These are phyloP conservation scores for Dioscorea alata DNA, from an alignment of 106 monocot species.

Conservation along the genomic window DNA sequence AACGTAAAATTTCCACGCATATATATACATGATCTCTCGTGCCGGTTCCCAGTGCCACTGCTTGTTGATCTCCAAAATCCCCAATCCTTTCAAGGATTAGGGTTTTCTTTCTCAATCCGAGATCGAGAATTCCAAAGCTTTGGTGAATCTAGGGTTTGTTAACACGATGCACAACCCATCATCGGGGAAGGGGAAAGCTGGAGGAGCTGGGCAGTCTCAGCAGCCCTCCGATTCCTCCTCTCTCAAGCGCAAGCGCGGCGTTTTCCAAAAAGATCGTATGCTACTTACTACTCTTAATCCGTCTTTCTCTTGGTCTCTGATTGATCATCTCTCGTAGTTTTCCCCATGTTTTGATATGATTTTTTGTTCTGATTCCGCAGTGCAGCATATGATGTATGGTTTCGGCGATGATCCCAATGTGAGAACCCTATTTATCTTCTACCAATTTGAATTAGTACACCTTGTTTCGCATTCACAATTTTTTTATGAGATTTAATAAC, in stretches of 20 bases:
- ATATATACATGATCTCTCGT: too few relatives aligned
- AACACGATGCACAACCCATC: background rate
- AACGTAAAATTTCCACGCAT: too few relatives aligned
- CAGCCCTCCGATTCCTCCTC: conserved; percentile 59
- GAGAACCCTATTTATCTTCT: conserved; percentile 11
- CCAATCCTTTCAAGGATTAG: too few relatives aligned
- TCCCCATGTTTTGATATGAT: background rate
- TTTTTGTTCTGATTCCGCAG: conserved; percentile 26
- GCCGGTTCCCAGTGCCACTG: too few relatives aligned
- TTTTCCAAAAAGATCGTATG: conserved; percentile 94
- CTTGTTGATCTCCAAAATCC: too few relatives aligned
- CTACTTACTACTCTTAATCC: background rate
- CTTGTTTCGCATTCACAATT: too few relatives aligned
- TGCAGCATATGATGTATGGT: conserved; percentile 98
- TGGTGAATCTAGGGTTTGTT: too few relatives aligned
- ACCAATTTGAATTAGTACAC: too few relatives aligned
- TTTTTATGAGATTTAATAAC: too few relatives aligned
- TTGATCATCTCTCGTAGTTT: background rate
- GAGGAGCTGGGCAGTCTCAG: conserved; percentile 27
- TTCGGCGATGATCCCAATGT: conserved; percentile 94
- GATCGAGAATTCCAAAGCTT: too few relatives aligned
- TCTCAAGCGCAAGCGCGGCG: conserved; percentile 94
- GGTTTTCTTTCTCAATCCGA: too few relatives aligned
- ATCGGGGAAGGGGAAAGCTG: conserved; percentile 24
- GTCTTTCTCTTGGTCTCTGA: background rate